Percentiles rank a stretch among this genome's conserved stretches.
phyloP scores from a whole-genome alignment of 768 basidiomycete species.

The Rhodotorula babjevae region DNA sequence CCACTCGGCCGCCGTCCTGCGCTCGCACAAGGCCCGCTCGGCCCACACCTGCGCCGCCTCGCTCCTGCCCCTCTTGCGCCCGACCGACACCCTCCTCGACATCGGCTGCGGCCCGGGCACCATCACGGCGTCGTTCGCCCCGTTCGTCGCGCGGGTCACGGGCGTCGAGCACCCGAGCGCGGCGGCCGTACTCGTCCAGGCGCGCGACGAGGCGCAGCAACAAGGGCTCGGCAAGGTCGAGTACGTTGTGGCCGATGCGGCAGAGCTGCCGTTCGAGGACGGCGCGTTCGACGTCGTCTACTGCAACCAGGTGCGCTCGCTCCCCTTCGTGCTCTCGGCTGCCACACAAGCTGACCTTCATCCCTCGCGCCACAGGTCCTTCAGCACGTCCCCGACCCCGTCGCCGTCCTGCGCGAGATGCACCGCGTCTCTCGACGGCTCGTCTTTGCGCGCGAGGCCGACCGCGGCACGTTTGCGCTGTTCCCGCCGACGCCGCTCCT shows the following conservation, averaged over 20 bases:
- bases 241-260: slow-evolving; percentile 51
- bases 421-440: slow-evolving; percentile 52
- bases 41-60: slow-evolving; percentile 52
- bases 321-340: not conserved
- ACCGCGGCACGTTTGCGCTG: slow-evolving; percentile 48
- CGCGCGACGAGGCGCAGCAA: slow-evolving; percentile 44
- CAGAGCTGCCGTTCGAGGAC: slow-evolving; percentile 49
- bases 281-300: slow-evolving; percentile 54
- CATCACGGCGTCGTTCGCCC: slow-evolving; percentile 53
- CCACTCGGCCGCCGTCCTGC: slow-evolving; percentile 47
- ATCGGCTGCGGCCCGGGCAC: slow-evolving; percentile 57
- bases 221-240: slow-evolving; percentile 48
- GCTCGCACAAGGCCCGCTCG: slow-evolving; percentile 49
- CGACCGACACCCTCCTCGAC: slow-evolving; percentile 53
- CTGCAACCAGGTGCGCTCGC: slow-evolving; percentile 44
- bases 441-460: slow-evolving; percentile 53
- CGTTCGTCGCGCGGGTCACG: slow-evolving; percentile 50
- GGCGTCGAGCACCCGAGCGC: slow-evolving; percentile 50
- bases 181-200: slow-evolving; percentile 48
- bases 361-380: slow-evolving; percentile 45
- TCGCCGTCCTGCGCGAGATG: slow-evolving; percentile 53
- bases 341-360: slow-evolving; percentile 27
- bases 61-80: slow-evolving; percentile 49
- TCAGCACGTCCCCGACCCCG: slow-evolving; percentile 53
- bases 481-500: slow-evolving; percentile 44